These are phyloP conservation scores for Glycine tomentella DNA, from an alignment of 306 rosid species.

Conservation along the genomic window DNA sequence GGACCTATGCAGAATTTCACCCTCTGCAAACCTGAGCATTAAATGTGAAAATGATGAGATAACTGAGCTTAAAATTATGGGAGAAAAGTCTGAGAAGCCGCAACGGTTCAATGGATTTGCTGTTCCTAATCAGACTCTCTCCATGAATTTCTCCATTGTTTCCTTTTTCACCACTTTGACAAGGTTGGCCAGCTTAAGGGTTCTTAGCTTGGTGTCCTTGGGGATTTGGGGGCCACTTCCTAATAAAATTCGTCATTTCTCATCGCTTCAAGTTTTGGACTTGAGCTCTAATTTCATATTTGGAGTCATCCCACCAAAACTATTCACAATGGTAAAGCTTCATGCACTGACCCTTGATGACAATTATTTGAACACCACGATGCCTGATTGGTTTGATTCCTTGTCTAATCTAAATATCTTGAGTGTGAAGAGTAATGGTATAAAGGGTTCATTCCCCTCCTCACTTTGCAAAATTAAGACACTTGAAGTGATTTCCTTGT, in stretches of 20 bases:
- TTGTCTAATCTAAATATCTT: slow-evolving; percentile 68
- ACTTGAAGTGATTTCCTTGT: slow-evolving; percentile 65
- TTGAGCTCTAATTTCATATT: slow-evolving; percentile 80
- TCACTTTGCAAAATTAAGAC: slow-evolving; percentile 61
- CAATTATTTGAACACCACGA: slow-evolving; percentile 67
- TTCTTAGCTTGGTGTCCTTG: slow-evolving; percentile 81
- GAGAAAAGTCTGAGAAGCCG: slow-evolving; percentile 60
- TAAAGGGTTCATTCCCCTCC: slow-evolving; percentile 72
- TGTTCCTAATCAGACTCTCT: slow-evolving; percentile 67
- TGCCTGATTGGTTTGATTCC: slow-evolving; percentile 75
- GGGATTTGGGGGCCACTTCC: slow-evolving; percentile 91
- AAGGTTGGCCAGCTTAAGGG: slow-evolving; percentile 70
- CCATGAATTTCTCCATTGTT: slow-evolving; percentile 67
- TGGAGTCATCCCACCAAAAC: slow-evolving; percentile 66
- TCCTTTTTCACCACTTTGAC: slow-evolving; percentile 73
- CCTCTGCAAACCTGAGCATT: slow-evolving; percentile 59
- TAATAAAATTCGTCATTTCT: slow-evolving; percentile 70
- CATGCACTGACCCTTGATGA: slow-evolving; percentile 59
- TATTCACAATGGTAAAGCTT: slow-evolving; percentile 71
- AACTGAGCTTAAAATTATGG: slow-evolving; percentile 74
- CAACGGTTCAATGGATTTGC: slow-evolving; percentile 68
- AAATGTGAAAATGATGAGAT: slow-evolving; percentile 64
- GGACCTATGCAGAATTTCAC: slow-evolving; percentile 63
- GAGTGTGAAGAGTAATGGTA: slow-evolving; percentile 68
- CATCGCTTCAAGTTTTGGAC: slow-evolving; percentile 75